Conservation (phyloP, 768 basidiomycete genomes). For the Auricularia sp. region DNA sequence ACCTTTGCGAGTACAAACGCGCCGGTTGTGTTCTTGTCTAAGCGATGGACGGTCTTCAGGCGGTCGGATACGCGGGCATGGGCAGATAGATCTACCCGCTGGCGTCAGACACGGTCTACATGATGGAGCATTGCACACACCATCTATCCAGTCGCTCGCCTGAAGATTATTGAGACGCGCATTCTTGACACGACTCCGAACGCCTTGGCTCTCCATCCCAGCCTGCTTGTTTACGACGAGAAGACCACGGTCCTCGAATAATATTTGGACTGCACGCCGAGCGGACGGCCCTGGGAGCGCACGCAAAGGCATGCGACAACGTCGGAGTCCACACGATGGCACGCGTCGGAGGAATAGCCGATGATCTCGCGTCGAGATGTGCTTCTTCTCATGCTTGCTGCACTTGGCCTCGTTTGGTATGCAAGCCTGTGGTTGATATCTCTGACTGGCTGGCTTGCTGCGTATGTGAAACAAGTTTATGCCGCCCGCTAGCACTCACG, state of each 20-base stretch:
- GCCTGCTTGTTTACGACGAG: neutral
- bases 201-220: neutral
- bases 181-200: no score
- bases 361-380: neutral
- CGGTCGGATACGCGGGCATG: neutral
- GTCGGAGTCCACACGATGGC: neutral
- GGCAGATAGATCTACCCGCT: neutral
- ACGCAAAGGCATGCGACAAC: neutral
- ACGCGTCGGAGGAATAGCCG: neutral
- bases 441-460: constrained; percentile 55
- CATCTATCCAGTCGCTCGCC: no score
- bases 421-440: constrained; percentile 51
- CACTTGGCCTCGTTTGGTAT: constrained; percentile 43
- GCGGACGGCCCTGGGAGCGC: neutral
- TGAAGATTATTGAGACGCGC: no score
- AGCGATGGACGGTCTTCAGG: neutral
- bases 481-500: neutral
- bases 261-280: neutral
- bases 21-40: neutral
- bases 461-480: constrained; percentile 39
- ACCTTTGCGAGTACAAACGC: neutral
- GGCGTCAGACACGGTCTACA: no score
- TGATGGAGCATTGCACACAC: no score
- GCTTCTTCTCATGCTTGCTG: neutral
- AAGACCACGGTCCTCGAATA: neutral